Evolutionary conservation across 331 rosid genomes (phyloP).

Genomic region (Saraca asoca): DNA sequence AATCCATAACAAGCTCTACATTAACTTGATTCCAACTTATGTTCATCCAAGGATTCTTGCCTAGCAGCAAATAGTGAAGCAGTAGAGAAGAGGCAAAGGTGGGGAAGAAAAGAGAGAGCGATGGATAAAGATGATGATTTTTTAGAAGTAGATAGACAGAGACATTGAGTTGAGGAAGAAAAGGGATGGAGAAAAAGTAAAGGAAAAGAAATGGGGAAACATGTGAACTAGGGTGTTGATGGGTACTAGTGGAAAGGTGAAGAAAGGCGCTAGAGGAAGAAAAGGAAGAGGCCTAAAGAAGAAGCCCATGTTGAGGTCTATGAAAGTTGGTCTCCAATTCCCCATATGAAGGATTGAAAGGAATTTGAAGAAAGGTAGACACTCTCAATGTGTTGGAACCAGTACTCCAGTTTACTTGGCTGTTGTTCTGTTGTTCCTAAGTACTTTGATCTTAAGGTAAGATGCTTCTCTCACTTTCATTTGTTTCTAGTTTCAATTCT

Average conservation of each 20-base stretch:
- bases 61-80: too few relatives aligned
- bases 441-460: conserved; percentile 72
- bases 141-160: too few relatives aligned
- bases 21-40: too few relatives aligned
- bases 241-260: conserved; percentile 49
- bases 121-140: too few relatives aligned
- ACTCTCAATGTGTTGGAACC: conserved; percentile 58
- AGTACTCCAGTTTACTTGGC: conserved; percentile 81
- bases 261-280: conserved; percentile 69
- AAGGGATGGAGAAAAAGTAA: too few relatives aligned
- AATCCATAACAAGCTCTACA: too few relatives aligned
- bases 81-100: too few relatives aligned
- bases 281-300: conserved; percentile 68
- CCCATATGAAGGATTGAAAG: conserved; percentile 77
- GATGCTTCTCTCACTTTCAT: too few relatives aligned
- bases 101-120: too few relatives aligned
- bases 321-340: conserved; percentile 70
- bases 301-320: conserved; percentile 65
- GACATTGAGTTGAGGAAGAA: too few relatives aligned
- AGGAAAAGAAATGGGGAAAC: too few relatives aligned
- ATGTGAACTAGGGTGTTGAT: conserved; percentile 31
- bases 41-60: too few relatives aligned
- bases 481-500: not conserved
- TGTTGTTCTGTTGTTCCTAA: conserved; percentile 74
- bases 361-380: conserved; percentile 67